These are phyloP conservation scores for Entophlyctis helioformis DNA, from an alignment of 192 early-diverging fungal species.

Conservation along the genomic window DNA sequence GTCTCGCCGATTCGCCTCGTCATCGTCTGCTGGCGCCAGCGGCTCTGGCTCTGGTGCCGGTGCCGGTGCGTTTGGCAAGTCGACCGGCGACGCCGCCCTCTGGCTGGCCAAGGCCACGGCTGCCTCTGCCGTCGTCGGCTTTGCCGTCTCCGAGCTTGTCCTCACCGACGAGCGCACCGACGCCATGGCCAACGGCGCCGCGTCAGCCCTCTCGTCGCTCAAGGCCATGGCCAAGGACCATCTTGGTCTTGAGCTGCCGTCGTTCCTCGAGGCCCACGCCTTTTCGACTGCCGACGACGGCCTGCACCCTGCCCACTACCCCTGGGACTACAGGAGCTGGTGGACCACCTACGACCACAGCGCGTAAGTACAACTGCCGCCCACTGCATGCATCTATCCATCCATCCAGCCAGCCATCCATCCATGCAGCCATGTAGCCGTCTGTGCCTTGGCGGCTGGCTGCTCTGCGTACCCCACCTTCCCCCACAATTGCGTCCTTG, in stretches of 20 bases:
- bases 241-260: conserved; percentile 12
- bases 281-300: conserved; percentile 82
- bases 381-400: too few relatives aligned
- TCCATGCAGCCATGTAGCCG: too few relatives aligned
- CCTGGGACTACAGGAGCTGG: conserved; percentile 75
- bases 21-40: too few relatives aligned
- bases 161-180: conserved; percentile 26
- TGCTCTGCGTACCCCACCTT: too few relatives aligned
- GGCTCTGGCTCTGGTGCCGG: not conserved
- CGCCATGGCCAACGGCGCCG: conserved; percentile 1
- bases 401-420: too few relatives aligned
- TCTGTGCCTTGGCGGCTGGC: too few relatives aligned
- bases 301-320: conserved; percentile 77
- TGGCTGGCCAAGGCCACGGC: conserved; percentile 29
- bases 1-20: too few relatives aligned
- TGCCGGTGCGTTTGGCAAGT: not conserved
- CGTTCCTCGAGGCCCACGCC: conserved; percentile 36
- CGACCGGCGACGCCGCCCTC: conserved; percentile 2
- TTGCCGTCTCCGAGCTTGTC: conserved; percentile 22
- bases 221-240: conserved; percentile 17
- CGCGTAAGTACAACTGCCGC: conserved; percentile 54
- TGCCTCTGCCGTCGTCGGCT: conserved; percentile 20
- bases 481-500: too few relatives aligned
- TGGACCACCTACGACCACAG: conserved; percentile 88
- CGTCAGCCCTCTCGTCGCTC: conserved; percentile 2